Conservation (phyloP, 148 eudicot genomes). For the Rhododendron ferrugineum region DNA sequence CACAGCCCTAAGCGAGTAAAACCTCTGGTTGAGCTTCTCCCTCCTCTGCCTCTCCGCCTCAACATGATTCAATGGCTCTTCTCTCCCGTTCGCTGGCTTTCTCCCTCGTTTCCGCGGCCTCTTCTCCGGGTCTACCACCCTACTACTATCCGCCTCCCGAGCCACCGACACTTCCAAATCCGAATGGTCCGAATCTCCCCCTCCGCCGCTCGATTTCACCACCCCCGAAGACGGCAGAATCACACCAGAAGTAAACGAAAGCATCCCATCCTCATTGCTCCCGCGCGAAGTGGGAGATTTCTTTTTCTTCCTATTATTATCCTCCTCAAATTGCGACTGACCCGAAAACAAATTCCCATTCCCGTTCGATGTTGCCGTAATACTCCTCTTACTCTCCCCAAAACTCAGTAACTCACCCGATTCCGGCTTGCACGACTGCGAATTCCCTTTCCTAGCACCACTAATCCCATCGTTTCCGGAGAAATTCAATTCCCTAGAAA, state of each 20-base stretch:
- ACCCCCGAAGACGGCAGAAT: slow-evolving; percentile 38
- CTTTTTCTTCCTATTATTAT: slow-evolving; percentile 48
- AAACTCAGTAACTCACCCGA: slow-evolving; percentile 65
- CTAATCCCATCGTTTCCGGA: slow-evolving; percentile 34
- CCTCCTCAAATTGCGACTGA: slow-evolving; percentile 34
- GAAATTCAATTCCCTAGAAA: slow-evolving; percentile 54
- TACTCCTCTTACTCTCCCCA: slow-evolving; percentile 43
- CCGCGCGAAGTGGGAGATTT: slow-evolving; percentile 51
- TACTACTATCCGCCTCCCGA: slow-evolving; percentile 61
- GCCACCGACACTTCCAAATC: slow-evolving; percentile 74
- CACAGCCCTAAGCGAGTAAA: slow-evolving; percentile 77
- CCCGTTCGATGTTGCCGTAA: background rate
- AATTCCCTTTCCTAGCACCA: slow-evolving; percentile 27
- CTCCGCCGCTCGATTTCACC: slow-evolving; percentile 28
- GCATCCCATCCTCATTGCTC: slow-evolving; percentile 74
- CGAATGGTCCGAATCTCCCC: slow-evolving; percentile 64
- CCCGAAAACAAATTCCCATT: slow-evolving; percentile 24
- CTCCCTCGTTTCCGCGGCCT: slow-evolving; percentile 75
- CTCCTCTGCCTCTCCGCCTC: slow-evolving; percentile 92
- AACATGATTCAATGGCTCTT: slow-evolving; percentile 90
- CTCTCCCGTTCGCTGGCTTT: slow-evolving; percentile 92
- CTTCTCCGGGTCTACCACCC: slow-evolving; percentile 62
- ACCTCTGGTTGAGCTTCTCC: slow-evolving; percentile 88
- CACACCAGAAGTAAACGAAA: slow-evolving; percentile 71
- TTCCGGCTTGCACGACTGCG: slow-evolving; percentile 46